Conservation (phyloP, 2,329 filamentous ascomycete species). For the Fusarium staphyleae region DNA sequence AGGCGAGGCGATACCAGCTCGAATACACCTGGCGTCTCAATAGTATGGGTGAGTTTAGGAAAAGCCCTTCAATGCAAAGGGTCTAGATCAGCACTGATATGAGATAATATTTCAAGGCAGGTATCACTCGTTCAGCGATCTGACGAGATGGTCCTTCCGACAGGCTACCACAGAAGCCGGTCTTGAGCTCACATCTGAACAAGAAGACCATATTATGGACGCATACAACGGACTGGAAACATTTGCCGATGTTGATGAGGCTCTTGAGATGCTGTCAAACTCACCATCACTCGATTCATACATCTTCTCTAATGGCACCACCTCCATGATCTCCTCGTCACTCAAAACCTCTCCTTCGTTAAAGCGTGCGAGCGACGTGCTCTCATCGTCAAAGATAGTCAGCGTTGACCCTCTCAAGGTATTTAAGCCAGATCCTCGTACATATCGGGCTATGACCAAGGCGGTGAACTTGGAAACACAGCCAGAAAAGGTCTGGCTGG, state of each 20-base stretch:
- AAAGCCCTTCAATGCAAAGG: background rate
- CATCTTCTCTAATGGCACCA: slow-evolving; percentile 75
- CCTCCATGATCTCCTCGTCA: slow-evolving; percentile 67
- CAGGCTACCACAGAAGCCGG: slow-evolving; percentile 69
- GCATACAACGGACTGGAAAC: slow-evolving; percentile 69
- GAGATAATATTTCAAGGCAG: slow-evolving; percentile 51
- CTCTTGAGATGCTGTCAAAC: slow-evolving; percentile 56
- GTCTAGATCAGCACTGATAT: too few relatives aligned
- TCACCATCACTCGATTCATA: slow-evolving; percentile 57
- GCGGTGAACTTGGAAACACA: slow-evolving; percentile 55
- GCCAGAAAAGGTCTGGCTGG: slow-evolving; percentile 66
- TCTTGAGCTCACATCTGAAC: slow-evolving; percentile 52
- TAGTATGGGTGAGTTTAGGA: slow-evolving; percentile 68
- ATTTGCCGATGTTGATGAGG: slow-evolving; percentile 68
- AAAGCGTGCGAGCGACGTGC: slow-evolving; percentile 38
- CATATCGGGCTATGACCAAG: slow-evolving; percentile 66
- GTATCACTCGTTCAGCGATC: slow-evolving; percentile 58
- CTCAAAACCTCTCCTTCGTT: slow-evolving; percentile 65
- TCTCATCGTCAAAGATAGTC: slow-evolving; percentile 54
- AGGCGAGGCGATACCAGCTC: slow-evolving; percentile 74
- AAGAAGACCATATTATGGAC: slow-evolving; percentile 62
- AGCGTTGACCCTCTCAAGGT: slow-evolving; percentile 65
- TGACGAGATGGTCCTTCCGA: slow-evolving; percentile 67
- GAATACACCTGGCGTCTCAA: slow-evolving; percentile 81
- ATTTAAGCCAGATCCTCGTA: slow-evolving; percentile 71